phyloP scores from a whole-genome alignment of 257 asterid genomes.

The Capsicum baccatum region DNA sequence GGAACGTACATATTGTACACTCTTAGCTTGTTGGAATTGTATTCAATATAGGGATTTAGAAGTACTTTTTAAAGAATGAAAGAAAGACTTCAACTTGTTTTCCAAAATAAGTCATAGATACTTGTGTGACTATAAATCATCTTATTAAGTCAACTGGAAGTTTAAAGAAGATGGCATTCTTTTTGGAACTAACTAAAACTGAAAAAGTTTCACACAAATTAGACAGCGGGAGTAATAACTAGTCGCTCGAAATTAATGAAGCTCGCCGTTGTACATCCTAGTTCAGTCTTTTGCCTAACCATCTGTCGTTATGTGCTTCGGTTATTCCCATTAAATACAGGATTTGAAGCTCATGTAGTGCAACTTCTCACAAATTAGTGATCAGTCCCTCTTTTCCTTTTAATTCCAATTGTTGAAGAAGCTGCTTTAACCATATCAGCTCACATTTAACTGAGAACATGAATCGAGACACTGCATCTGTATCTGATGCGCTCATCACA shows the following conservation, averaged over 20 bases:
- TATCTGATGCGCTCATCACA: background rate
- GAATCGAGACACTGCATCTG: constrained; percentile 1
- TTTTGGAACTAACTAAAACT: background rate
- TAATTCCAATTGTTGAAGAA: background rate
- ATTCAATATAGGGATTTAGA: background rate
- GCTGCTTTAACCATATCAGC: background rate
- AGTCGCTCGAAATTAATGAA: background rate
- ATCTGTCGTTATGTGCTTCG: background rate
- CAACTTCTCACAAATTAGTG: constrained; percentile 6
- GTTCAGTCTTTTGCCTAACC: constrained; percentile 9
- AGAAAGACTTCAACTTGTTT: too few species aligned
- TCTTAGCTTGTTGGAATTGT: constrained; percentile 11
- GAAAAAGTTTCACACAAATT: background rate
- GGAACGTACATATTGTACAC: background rate
- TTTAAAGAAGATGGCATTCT: background rate
- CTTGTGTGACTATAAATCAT: background rate
- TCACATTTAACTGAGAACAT: background rate
- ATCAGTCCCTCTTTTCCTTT: constrained; percentile 14
- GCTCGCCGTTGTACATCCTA: background rate
- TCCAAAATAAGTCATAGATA: background rate
- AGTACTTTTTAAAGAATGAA: background rate
- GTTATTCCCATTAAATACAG: background rate
- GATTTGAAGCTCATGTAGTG: constrained; percentile 5
- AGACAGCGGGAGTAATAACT: background rate
- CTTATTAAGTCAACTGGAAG: background rate